Conservation (phyloP, 2,329 filamentous ascomycete genomes). For the Pseudogymnoascus sp. region DNA sequence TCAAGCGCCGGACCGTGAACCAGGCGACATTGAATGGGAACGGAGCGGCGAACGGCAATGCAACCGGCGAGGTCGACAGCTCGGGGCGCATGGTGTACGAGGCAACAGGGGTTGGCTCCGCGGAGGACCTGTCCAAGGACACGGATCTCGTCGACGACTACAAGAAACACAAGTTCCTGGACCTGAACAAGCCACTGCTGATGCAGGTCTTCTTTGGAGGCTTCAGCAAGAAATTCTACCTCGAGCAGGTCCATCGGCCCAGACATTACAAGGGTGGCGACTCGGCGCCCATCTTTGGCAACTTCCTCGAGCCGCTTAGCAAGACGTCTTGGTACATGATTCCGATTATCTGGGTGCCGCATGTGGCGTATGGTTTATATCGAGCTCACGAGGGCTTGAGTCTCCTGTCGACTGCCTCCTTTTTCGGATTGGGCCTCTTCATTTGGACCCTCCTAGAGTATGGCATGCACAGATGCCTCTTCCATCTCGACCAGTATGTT, state of each 20-base stretch:
- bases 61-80: conserved; percentile 32
- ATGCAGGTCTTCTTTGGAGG: conserved; percentile 81
- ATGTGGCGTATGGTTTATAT: conserved; percentile 62
- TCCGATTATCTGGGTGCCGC: conserved; percentile 77
- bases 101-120: conserved; percentile 78
- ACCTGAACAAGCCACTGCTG: conserved; percentile 75
- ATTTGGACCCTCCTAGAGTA: conserved; percentile 93
- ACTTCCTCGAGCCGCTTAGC: conserved; percentile 95
- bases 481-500: conserved; percentile 84
- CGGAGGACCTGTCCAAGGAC: conserved; percentile 76
- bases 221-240: conserved; percentile 92
- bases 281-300: conserved; percentile 90
- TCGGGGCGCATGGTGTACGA: conserved; percentile 38
- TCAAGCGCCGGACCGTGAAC: conserved; percentile 28
- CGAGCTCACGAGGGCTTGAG: conserved; percentile 49
- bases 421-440: conserved; percentile 48
- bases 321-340: conserved; percentile 93
- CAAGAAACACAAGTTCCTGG: conserved; percentile 87
- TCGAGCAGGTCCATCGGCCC: conserved; percentile 91
- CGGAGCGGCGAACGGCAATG: conserved; percentile 24
- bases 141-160: conserved; percentile 72
- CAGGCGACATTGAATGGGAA: conserved; percentile 36
- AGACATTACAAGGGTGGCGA: conserved; percentile 90
- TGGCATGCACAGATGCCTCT: conserved; percentile 76
- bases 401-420: neutral